Conservation (phyloP, 1,284 basidiomycete genomes). For the Melampsora americana region DNA sequence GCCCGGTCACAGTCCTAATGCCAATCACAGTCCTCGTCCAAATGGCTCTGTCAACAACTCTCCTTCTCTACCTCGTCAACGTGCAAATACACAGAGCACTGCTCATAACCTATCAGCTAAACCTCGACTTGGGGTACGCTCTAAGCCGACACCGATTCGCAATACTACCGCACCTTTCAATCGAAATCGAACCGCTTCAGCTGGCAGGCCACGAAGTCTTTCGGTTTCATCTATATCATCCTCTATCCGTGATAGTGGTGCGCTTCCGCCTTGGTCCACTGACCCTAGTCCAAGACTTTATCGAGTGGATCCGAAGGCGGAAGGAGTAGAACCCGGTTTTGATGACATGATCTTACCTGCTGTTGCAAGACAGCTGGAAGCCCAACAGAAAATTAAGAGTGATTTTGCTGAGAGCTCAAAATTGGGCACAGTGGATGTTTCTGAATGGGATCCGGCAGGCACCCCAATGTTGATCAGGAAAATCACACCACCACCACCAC, state of each 20-base stretch:
- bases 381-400: constrained; percentile 19
- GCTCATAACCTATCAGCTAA: not conserved
- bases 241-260: not conserved
- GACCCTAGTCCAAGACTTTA: constrained; percentile 38
- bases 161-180: constrained; percentile 6
- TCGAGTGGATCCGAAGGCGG: constrained; percentile 11
- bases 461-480: not conserved
- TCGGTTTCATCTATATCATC: constrained; percentile 19
- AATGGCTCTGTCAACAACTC: not conserved
- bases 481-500: constrained; percentile 3
- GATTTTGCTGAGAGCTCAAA: not conserved
- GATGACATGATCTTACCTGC: constrained; percentile 41
- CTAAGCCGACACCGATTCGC: not conserved
- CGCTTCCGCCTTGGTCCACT: constrained; percentile 28
- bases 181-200: not conserved
- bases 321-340: constrained; percentile 18
- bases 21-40: not conserved
- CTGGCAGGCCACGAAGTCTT: constrained; percentile 15
- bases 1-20: not conserved
- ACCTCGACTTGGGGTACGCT: not conserved
- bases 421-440: not conserved
- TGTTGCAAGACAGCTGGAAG: constrained; percentile 38
- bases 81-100: not conserved
- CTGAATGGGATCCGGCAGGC: constrained; percentile 7
- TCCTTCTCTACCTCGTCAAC: not conserved